phyloP scores from a whole-genome alignment of 1,139 yeast species.

The Pichia norvegensis region DNA sequence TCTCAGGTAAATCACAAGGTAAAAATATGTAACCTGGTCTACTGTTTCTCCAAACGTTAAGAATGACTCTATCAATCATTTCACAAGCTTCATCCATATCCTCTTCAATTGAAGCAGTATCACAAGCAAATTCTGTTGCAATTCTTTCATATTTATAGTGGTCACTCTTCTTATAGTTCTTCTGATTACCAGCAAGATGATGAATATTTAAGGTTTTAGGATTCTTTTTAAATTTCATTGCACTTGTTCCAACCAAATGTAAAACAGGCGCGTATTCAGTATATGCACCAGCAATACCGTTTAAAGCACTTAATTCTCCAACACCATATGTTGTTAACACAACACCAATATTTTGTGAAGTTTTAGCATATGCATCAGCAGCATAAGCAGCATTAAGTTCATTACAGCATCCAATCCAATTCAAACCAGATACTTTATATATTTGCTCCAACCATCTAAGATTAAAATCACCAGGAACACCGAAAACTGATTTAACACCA shows the following conservation, averaged over 20 bases:
- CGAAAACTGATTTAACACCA: conserved; percentile 30
- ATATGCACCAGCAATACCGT: conserved; percentile 77
- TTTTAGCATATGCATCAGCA: conserved; percentile 70
- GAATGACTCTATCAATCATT: conserved; percentile 59
- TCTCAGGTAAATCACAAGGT: conserved; percentile 61
- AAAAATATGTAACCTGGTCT: conserved; percentile 78
- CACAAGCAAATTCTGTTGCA: conserved; percentile 51
- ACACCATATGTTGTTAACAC: conserved; percentile 68
- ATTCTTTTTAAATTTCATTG: conserved; percentile 25
- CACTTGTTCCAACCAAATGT: conserved; percentile 77
- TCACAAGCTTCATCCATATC: conserved; percentile 39
- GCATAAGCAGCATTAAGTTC: conserved; percentile 66
- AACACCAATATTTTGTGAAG: conserved; percentile 37
- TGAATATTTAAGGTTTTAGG: conserved; percentile 35
- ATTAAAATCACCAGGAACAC: conserved; percentile 56
- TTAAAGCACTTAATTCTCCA: conserved; percentile 79
- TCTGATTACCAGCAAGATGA: conserved; percentile 57
- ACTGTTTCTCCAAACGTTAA: conserved; percentile 44
- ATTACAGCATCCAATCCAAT: conserved; percentile 58
- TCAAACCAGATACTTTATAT: conserved; percentile 34
- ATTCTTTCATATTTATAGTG: conserved; percentile 58
- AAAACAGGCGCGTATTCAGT: conserved; percentile 74
- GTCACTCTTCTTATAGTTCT: conserved; percentile 44
- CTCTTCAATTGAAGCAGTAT: conserved; percentile 43
- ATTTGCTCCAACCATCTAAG: conserved; percentile 48